These are phyloP conservation scores for Stenogyne calaminthoides DNA, from an alignment of 305 asterid species.

Conservation along the genomic window DNA sequence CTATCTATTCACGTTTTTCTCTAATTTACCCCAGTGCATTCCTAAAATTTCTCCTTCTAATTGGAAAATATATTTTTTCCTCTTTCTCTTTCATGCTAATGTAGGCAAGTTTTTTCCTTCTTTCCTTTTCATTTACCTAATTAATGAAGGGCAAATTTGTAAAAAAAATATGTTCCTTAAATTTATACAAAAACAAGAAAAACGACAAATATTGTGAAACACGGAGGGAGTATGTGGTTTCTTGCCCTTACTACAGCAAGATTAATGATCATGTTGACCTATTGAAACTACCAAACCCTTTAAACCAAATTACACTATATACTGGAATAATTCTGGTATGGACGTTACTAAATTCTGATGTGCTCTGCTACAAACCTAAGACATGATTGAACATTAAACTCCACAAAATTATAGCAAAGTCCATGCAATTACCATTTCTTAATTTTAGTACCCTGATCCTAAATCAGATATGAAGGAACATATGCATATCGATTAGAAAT, in stretches of 20 bases:
- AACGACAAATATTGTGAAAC: no score
- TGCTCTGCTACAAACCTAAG: slow-evolving; percentile 2
- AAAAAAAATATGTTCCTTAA: no score
- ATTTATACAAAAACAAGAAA: no score
- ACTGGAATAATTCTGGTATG: background rate
- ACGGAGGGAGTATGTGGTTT: background rate
- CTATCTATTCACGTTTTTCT: no score
- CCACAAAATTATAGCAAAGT: background rate
- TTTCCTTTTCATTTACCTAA: no score
- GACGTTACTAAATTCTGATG: slow-evolving; percentile 4
- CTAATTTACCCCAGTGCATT: no score
- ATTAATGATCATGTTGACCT: slow-evolving; percentile 20
- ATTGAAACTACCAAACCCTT: slow-evolving; percentile 11
- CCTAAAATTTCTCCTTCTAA: no score
- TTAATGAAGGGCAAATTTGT: no score
- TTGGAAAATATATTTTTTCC: no score
- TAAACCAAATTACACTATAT: background rate
- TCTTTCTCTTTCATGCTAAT: no score
- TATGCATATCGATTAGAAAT: background rate
- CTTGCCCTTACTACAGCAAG: slow-evolving; percentile 7
- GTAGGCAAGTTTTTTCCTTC: no score
- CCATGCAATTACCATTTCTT: slow-evolving; percentile 1
- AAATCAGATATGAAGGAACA: slow-evolving; percentile 12
- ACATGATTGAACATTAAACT: background rate
- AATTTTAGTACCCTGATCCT: slow-evolving; percentile 8